Percentiles rank a stretch among this genome's conserved stretches.
phyloP scores from a whole-genome alignment of 2,329 filamentous ascomycete species.

The Pestalotiopsis sp. region DNA sequence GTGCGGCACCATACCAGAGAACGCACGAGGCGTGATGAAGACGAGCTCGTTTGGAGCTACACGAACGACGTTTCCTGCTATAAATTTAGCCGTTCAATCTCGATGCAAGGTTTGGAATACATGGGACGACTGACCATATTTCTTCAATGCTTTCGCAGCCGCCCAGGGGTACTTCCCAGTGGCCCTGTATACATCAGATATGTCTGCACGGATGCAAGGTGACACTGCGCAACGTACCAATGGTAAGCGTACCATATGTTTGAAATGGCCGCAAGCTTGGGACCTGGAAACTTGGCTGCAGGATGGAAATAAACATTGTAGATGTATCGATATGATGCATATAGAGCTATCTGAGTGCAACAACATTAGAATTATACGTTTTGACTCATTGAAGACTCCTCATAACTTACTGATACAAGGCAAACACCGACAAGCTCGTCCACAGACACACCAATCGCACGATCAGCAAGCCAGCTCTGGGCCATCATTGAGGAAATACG shows the following conservation, averaged over 20 bases:
- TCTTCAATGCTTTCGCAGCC: background rate
- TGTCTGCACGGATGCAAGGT: background rate
- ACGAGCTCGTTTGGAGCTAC: slow-evolving; percentile 20
- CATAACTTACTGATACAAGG: no score
- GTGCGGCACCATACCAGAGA: background rate
- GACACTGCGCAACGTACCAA: slow-evolving; percentile 13
- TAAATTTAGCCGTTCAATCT: background rate
- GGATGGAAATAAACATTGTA: slow-evolving; percentile 21
- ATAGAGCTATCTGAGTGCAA: background rate
- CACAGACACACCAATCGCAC: no score
- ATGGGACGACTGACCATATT: background rate
- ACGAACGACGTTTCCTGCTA: slow-evolving; percentile 17
- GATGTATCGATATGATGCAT: slow-evolving; percentile 11
- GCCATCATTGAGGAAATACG: no score
- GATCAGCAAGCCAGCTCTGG: no score
- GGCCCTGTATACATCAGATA: background rate
- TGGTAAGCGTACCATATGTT: slow-evolving; percentile 18
- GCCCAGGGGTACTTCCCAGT: background rate
- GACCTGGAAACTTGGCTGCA: slow-evolving; percentile 19
- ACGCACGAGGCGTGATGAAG: slow-evolving; percentile 16
- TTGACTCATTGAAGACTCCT: no score
- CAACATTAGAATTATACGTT: no score
- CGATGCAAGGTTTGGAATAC: background rate
- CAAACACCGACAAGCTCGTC: no score
- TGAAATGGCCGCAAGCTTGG: slow-evolving; percentile 19